Base-by-base conservation (phyloP, 202 grass and related monocot species). In the Bolboschoenoplectus hybrid region DNA sequence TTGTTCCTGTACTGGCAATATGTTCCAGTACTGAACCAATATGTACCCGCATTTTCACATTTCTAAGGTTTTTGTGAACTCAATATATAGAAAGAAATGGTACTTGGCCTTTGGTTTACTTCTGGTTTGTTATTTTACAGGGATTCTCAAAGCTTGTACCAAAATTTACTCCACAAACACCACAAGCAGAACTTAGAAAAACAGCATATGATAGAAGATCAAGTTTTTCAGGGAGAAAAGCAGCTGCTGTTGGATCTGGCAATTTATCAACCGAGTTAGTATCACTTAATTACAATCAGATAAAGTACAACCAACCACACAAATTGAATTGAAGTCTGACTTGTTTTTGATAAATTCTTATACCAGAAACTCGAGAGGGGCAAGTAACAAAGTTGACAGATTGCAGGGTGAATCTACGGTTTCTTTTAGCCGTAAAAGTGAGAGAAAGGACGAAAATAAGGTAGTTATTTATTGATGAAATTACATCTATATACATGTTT, bases 361-460 rank as follows among this genome's bases (percentile, higher is more conserved):
- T 26, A 64, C 14, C 90, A 97, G 94, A 64, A 73, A 85, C 51
- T 85, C 89, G 47, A 84, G 90, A 76, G 73, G 84, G 63, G 43
- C 60, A 13, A 87, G 85, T 34, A 81, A 89, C 51, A 94, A 89
- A 88, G 89, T 86, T 56, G 87, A 67, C 38, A 86, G 77, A 92
- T 68, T 86, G 7, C 87, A 88, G 56, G 67, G 86, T 36, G 86
- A 73, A 16, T 51, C 62, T 65, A 71, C 75, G 9, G 46, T 82
- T 88, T 60, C 60, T 36, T 39, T 73, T 16, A 66, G 52, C 80
- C 83, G 58, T 34, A 89, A 88, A 91, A 56, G 43, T 34, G 82
- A 85, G 65, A 75, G 12, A 85, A 90, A 12, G 12, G 87, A 63
- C 74, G 81, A 81, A 80, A 89, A 92, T 50, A 66, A 84, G 87